Percentiles rank a stretch among this genome's conserved stretches.
Evolutionary conservation across 768 basidiomycete genomes (phyloP).

Genomic region (Phylloporus sp.): DNA sequence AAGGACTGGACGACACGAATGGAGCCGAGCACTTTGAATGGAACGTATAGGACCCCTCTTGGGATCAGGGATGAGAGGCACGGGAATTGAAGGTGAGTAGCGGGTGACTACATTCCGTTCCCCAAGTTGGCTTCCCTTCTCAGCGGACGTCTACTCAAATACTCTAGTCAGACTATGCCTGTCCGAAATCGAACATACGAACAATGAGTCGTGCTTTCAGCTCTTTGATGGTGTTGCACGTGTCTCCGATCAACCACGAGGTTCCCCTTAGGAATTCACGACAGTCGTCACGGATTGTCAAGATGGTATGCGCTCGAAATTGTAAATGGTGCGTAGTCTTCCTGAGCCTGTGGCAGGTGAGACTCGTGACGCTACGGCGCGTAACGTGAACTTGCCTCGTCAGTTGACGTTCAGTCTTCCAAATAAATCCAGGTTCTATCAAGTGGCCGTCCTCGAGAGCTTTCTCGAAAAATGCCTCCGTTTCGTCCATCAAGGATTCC

Average conservation of each 20-base stretch:
- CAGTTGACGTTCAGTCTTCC: not conserved
- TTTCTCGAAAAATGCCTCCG: not conserved
- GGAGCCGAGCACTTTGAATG: not conserved
- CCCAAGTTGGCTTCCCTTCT: not conserved
- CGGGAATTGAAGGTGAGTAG: too few relatives aligned
- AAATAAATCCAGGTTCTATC: not conserved
- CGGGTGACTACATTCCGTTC: too few relatives aligned
- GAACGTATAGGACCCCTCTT: too few relatives aligned
- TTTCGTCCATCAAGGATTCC: not conserved
- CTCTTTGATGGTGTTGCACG: not conserved
- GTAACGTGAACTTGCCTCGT: not conserved
- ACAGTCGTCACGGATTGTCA: not conserved
- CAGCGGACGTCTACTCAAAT: not conserved
- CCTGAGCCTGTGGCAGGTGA: not conserved
- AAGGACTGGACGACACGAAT: constrained; percentile 3
- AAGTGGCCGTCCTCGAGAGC: constrained; percentile 6
- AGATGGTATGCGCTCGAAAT: not conserved
- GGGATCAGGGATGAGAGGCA: too few relatives aligned
- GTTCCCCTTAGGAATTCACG: not conserved
- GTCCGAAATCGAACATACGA: not conserved
- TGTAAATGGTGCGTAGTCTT: not conserved
- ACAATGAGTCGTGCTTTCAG: constrained; percentile 4
- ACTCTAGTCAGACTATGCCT: too few relatives aligned
- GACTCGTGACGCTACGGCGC: too few relatives aligned
- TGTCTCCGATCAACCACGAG: not conserved